Conservation (phyloP, 2,329 filamentous ascomycete species). For the Aspergillus sp. region DNA sequence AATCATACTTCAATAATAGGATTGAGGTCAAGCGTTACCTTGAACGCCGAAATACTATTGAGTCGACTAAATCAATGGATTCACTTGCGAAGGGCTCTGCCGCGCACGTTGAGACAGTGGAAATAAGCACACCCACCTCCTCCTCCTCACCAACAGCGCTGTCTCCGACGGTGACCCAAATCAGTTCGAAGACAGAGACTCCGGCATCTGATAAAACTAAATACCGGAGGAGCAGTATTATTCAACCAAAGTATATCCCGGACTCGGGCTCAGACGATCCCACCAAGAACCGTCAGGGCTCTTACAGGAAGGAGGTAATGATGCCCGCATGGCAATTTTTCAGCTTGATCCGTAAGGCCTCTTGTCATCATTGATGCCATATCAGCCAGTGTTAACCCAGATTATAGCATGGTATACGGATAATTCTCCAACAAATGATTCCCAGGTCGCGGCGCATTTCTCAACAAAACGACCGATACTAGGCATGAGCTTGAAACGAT, state of each 20-base stretch:
- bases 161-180: slow-evolving; percentile 23
- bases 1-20: slow-evolving; percentile 91
- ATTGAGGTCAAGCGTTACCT: slow-evolving; percentile 84
- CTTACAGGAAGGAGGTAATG: slow-evolving; percentile 73
- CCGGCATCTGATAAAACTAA: slow-evolving; percentile 24
- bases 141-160: slow-evolving; percentile 31
- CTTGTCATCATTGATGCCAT: slow-evolving; percentile 18
- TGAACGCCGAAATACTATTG: slow-evolving; percentile 59
- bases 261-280: slow-evolving; percentile 32
- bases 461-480: slow-evolving; percentile 78
- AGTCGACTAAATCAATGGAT: slow-evolving; percentile 42
- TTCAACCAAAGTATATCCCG: slow-evolving; percentile 45
- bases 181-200: slow-evolving; percentile 27
- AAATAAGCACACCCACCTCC: slow-evolving; percentile 41
- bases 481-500: slow-evolving; percentile 90
- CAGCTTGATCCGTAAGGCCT: slow-evolving; percentile 73
- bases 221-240: slow-evolving; percentile 41
- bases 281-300: slow-evolving; percentile 36
- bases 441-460: slow-evolving; percentile 86
- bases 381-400: slow-evolving; percentile 31
- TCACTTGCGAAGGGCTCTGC: slow-evolving; percentile 37
- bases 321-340: slow-evolving; percentile 99
- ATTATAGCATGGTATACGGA: slow-evolving; percentile 78
- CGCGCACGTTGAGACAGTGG: slow-evolving; percentile 44
- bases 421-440: slow-evolving; percentile 63